Conservation (phyloP, 31 red algal genomes). For the Asparagopsis taxiformis region DNA sequence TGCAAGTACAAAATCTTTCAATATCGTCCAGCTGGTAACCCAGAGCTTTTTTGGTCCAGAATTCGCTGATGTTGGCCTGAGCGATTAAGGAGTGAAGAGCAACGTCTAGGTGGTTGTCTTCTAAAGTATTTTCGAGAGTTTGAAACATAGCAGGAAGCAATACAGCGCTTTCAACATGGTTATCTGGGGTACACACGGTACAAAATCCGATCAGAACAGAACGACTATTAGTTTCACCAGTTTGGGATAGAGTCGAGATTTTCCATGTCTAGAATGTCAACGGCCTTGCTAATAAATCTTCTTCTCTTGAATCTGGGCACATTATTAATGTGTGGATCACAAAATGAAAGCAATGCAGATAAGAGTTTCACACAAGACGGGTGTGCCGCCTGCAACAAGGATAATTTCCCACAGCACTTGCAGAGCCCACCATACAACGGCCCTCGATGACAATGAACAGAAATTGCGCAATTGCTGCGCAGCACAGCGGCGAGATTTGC, state of each 20-base stretch:
- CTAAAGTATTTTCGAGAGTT: too few species aligned
- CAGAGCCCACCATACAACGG: constrained; percentile 10
- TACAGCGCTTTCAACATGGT: too few species aligned
- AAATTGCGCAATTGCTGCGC: too few species aligned
- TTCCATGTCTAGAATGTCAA: constrained; percentile 1
- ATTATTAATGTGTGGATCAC: constrained; percentile 52
- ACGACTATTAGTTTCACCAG: constrained; percentile 17
- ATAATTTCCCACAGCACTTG: constrained; percentile 35
- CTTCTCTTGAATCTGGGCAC: constrained; percentile 46
- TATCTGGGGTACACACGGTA: too few species aligned
- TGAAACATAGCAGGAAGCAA: too few species aligned
- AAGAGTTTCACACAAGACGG: too few species aligned
- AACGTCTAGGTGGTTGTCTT: too few species aligned
- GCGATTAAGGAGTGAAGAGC: too few species aligned
- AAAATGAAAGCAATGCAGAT: constrained; percentile 23
- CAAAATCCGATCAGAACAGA: constrained; percentile 19
- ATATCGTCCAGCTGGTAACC: too few species aligned
- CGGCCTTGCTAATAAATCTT: constrained; percentile 20
- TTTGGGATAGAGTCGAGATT: background rate
- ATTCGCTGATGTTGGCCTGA: too few species aligned
- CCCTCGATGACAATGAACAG: constrained; percentile 6
- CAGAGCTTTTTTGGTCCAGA: too few species aligned
- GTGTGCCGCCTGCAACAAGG: constrained; percentile 8
- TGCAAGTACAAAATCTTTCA: too few species aligned
- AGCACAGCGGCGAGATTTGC: constrained; percentile 7